Conservation (phyloP, 768 basidiomycete genomes). For the Cystobasidium ongulense region DNA sequence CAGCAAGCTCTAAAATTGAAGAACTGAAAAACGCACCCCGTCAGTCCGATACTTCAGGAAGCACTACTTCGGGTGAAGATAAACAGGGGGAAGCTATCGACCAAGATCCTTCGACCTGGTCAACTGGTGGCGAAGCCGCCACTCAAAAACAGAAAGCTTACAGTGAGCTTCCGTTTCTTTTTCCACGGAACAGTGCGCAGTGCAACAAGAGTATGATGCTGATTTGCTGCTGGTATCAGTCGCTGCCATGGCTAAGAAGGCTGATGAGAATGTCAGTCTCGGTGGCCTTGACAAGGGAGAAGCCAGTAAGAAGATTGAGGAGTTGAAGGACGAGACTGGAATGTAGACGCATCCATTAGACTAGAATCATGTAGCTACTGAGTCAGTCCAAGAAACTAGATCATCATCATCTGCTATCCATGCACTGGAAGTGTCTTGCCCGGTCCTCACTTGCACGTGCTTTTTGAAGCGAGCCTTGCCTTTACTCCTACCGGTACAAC, state of each 20-base stretch:
- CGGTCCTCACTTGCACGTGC: background rate
- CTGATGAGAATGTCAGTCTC: conserved; percentile 17
- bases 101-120: conserved; percentile 20
- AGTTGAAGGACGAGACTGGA: conserved; percentile 19
- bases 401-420: too few species aligned
- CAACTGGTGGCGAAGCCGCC: conserved; percentile 22
- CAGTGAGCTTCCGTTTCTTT: conserved; percentile 18
- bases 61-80: conserved; percentile 2
- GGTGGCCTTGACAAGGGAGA: conserved; percentile 24
- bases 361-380: background rate
- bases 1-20: conserved; percentile 16
- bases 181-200: too few species aligned
- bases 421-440: background rate
- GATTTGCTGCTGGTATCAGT: background rate
- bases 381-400: too few species aligned
- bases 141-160: conserved; percentile 27
- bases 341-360: conserved; percentile 4
- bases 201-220: too few species aligned
- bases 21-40: conserved; percentile 20
- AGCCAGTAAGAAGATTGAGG: conserved; percentile 26
- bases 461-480: background rate
- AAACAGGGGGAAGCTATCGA: conserved; percentile 27
- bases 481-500: background rate
- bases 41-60: background rate
- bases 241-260: conserved; percentile 30